Base-by-base conservation (phyloP, 148 eudicot species). In the Cornus florida region DNA sequence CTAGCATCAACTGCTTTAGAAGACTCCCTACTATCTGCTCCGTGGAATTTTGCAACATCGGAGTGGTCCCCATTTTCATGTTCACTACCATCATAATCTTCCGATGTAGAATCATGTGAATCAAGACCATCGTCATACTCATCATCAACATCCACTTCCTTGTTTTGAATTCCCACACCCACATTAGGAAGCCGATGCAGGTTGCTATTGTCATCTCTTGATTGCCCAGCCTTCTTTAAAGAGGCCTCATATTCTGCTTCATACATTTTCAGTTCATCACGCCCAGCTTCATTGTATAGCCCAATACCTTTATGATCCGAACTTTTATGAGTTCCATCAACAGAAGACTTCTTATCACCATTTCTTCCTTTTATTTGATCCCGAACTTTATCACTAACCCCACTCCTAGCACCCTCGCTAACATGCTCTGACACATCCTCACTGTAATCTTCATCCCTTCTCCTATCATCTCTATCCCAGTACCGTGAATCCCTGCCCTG, bases 381-480 rank as follows among this genome's bases (percentile, higher is more conserved):
- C 66, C 69, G 82, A 83, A 64, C 86, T 70, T 90, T 87, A 82
- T 60, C 76, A 73, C 20, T 39, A 59, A 91, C 75, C 75, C 69
- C 86, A 83, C 83, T 84, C 70, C 67, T 87, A 70, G 69, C 70
- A 77, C 46, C 84, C 73, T 33, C 70, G 33, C 73, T 84, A 84
- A 83, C 70, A 77, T 84, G 87, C 79, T 86, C 81, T 75, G 82
- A 60, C 65, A 80, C 91, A 72, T 92, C 95, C 85, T 93, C 99
- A 77, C 77, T 84, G 71, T 96, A 94, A 81, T 94, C 99, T n/a
- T 88, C 97, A 88, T 92, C 99, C 84, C 99, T 92, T 83, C 97
- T 92, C 87, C 99, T 88, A 83, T 96, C 99, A 86, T 96, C 99
- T 75, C 85, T 84, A 83, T 96, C 99, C 99, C 99, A 96, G 81